Percentiles rank a stretch among this genome's conserved stretches.
Conservation (phyloP, 306 rosid genomes). For the Alnus glutinosa region DNA sequence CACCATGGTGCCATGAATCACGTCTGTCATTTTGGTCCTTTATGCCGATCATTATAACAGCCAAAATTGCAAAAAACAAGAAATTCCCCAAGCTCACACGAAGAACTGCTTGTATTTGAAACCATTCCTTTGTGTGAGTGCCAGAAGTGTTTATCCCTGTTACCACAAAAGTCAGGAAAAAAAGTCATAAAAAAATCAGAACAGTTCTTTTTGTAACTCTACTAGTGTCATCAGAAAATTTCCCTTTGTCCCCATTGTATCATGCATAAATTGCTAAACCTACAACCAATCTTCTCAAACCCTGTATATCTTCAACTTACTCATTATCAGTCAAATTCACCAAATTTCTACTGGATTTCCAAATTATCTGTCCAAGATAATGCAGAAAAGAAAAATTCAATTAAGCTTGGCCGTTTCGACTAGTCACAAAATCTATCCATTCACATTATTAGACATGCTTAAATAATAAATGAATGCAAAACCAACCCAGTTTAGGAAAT, state of each 20-base stretch:
- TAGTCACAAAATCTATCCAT: constrained; percentile 2
- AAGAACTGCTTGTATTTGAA: constrained; percentile 86
- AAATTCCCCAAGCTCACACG: constrained; percentile 94
- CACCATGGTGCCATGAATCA: constrained; percentile 97
- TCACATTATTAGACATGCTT: background rate
- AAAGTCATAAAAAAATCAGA: constrained; percentile 11
- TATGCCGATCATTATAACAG: constrained; percentile 92
- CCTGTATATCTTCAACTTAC: background rate
- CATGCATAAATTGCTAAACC: background rate
- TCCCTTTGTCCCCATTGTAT: background rate
- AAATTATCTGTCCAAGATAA: background rate
- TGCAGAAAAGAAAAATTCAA: constrained; percentile 4
- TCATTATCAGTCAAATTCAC: background rate
- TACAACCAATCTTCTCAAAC: background rate
- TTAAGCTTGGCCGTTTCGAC: constrained; percentile 9
- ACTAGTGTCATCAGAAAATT: background rate
- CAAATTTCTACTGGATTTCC: background rate
- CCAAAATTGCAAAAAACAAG: constrained; percentile 71
- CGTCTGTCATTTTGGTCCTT: constrained; percentile 90
- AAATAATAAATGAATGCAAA: background rate
- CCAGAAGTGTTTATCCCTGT: constrained; percentile 72
- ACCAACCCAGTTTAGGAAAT: background rate
- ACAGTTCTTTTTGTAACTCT: background rate
- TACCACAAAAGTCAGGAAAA: background rate
- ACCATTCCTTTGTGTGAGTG: constrained; percentile 68